Percentiles rank a stretch among this genome's conserved stretches.
Evolutionary conservation across 2,329 filamentous ascomycete species (phyloP).

Genomic region (Drechslerella coelobrocha): DNA sequence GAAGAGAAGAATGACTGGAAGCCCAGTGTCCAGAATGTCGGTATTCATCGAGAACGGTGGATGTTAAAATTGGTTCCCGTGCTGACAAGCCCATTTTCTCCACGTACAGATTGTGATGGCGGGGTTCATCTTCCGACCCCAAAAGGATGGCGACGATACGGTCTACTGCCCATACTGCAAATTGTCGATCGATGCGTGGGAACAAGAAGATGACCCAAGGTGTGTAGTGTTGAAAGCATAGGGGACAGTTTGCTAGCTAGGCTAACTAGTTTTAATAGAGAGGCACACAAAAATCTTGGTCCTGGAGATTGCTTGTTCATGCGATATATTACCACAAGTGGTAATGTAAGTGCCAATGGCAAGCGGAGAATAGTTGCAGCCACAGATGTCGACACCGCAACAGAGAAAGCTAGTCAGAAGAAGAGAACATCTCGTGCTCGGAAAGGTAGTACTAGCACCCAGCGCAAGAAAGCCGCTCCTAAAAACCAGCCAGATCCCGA

Average conservation of each 20-base stretch:
- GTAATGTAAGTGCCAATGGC: neutral
- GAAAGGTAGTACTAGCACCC: constrained; percentile 22
- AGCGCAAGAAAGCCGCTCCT: constrained; percentile 54
- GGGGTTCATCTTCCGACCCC: constrained; percentile 46
- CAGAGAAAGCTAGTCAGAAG: constrained; percentile 56
- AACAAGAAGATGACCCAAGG: constrained; percentile 87
- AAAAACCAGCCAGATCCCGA: constrained; percentile 26
- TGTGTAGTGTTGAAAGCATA: constrained; percentile 61
- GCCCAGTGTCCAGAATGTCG: constrained; percentile 84
- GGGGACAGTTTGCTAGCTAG: constrained; percentile 32
- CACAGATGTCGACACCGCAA: neutral
- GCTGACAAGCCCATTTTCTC: neutral
- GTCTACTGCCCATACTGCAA: constrained; percentile 91
- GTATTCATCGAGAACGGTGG: constrained; percentile 36
- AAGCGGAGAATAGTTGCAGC: constrained; percentile 1
- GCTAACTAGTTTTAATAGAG: constrained; percentile 12
- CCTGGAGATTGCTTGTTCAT: constrained; percentile 31
- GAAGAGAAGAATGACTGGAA: constrained; percentile 87
- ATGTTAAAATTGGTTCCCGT: constrained; percentile 6
- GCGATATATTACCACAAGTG: neutral
- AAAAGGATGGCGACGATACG: constrained; percentile 67
- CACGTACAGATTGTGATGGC: constrained; percentile 51
- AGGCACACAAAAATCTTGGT: constrained; percentile 27
- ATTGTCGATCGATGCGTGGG: constrained; percentile 91
- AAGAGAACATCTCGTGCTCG: constrained; percentile 59